Conservation (phyloP, 805 yeast genomes). For the Geotrichum ghanense region DNA sequence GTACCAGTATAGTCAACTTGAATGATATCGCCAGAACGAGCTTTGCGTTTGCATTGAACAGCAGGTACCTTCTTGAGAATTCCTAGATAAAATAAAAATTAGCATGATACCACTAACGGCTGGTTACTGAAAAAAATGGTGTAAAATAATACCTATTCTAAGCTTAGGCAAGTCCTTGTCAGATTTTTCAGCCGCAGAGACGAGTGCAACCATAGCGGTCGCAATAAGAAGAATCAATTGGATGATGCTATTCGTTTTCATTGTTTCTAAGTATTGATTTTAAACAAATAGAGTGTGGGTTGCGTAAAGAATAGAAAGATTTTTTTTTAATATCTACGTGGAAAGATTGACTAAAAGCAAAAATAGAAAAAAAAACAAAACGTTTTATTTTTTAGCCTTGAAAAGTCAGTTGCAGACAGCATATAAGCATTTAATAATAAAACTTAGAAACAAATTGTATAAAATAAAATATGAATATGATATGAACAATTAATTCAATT, state of each 20-base stretch:
- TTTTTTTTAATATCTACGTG: too few species aligned
- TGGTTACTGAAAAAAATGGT: too few species aligned
- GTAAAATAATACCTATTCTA: background rate
- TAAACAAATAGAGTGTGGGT: too few species aligned
- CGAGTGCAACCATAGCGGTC: background rate
- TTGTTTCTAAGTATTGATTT: too few species aligned
- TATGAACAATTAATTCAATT: slow-evolving; percentile 14
- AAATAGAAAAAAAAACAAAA: background rate
- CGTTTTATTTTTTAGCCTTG: background rate
- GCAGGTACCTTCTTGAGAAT: slow-evolving; percentile 37
- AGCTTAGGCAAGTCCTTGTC: slow-evolving; percentile 2
- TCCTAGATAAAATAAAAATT: slow-evolving; percentile 21
- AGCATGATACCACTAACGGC: background rate
- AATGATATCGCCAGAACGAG: slow-evolving; percentile 56
- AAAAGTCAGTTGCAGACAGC: too few species aligned
- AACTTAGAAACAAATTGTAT: slow-evolving; percentile 12
- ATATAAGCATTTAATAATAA: too few species aligned
- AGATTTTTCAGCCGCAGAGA: slow-evolving; percentile 1
- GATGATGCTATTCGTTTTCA: background rate
- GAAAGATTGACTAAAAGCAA: background rate
- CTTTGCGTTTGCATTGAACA: slow-evolving; percentile 43
- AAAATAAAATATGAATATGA: background rate
- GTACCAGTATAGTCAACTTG: slow-evolving; percentile 72
- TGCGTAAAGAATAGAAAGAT: too few species aligned
- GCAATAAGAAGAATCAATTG: background rate